Percentiles rank a stretch among this genome's conserved stretches.
These are phyloP conservation scores for Paecilomyces dactylethromorphus DNA, from an alignment of 2,329 filamentous ascomycete species.

Conservation along the genomic window DNA sequence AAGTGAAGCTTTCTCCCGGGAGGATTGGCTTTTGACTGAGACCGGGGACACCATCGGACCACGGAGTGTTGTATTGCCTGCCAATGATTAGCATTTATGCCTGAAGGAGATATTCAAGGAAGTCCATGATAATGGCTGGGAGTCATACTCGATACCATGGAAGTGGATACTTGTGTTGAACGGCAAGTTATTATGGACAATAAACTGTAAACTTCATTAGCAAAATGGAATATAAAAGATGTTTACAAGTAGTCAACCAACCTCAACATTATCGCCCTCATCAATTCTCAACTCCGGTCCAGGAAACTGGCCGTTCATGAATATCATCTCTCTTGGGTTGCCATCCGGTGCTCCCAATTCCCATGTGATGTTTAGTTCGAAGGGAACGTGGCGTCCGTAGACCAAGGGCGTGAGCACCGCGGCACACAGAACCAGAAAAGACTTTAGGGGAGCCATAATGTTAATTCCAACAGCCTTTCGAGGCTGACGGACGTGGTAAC, in stretches of 20 bases:
- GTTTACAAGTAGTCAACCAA: constrained; percentile 1
- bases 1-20: constrained; percentile 44
- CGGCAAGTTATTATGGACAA: constrained; percentile 24
- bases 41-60: constrained; percentile 55
- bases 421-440: constrained; percentile 6
- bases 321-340: constrained; percentile 22
- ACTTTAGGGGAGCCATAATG: constrained; percentile 10
- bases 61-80: constrained; percentile 45
- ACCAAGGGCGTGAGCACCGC: constrained; percentile 4
- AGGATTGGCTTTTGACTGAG: constrained; percentile 49
- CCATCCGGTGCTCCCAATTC: constrained; percentile 26
- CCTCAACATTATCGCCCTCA: constrained; percentile 23
- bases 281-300: constrained; percentile 21
- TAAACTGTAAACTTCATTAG: constrained; percentile 10
- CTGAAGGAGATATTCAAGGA: no score
- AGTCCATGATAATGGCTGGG: not conserved
- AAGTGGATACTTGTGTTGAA: constrained; percentile 26
- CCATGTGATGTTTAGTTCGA: constrained; percentile 27
- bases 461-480: not conserved
- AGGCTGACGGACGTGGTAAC: not conserved
- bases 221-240: not conserved
- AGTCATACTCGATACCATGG: constrained; percentile 31
- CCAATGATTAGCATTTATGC: not conserved
- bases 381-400: constrained; percentile 2
- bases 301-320: constrained; percentile 27